Evolutionary conservation across 495 filamentous ascomycete species (phyloP).

Genomic region (Lindgomyces ingoldianus): DNA sequence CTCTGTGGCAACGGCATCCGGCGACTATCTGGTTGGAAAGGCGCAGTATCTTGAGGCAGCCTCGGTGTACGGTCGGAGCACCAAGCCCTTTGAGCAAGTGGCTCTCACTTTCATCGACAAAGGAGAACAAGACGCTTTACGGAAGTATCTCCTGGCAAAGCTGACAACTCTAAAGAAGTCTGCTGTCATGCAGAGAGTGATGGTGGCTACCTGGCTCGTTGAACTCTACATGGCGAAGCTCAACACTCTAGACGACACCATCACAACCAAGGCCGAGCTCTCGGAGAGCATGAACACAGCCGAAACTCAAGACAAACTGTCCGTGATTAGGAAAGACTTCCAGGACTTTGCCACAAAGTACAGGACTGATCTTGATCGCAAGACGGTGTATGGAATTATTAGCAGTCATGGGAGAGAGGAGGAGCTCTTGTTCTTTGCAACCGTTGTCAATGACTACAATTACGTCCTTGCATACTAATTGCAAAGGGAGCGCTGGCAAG

Average conservation of each 20-base stretch:
- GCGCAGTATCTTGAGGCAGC: conserved; percentile 83
- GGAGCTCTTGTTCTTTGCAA: conserved; percentile 88
- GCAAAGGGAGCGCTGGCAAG: conserved; percentile 90
- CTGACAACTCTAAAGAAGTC: conserved; percentile 78
- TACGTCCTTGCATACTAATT: conserved; percentile 97
- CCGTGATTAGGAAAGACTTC: conserved; percentile 70
- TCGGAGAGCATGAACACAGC: conserved; percentile 66
- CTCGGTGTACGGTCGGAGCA: conserved; percentile 87
- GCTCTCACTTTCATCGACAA: conserved; percentile 87
- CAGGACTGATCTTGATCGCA: conserved; percentile 81
- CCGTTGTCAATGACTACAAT: conserved; percentile 83
- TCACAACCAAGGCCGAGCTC: conserved; percentile 85
- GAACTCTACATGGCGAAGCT: conserved; percentile 98
- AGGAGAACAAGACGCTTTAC: conserved; percentile 84
- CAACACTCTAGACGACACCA: conserved; percentile 90
- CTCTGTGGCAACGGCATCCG: conserved; percentile 83
- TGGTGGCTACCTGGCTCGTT: conserved; percentile 94
- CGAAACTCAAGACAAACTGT: conserved; percentile 72
- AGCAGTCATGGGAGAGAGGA: conserved; percentile 92
- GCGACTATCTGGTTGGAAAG: conserved; percentile 79
- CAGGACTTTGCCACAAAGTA: conserved; percentile 83
- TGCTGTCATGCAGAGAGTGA: conserved; percentile 84
- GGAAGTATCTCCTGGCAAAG: conserved; percentile 87
- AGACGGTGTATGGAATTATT: conserved; percentile 93
- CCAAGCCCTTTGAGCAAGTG: conserved; percentile 93